Evolutionary conservation across 2,329 filamentous ascomycete genomes (phyloP).

Genomic region (Fusarium sp.): DNA sequence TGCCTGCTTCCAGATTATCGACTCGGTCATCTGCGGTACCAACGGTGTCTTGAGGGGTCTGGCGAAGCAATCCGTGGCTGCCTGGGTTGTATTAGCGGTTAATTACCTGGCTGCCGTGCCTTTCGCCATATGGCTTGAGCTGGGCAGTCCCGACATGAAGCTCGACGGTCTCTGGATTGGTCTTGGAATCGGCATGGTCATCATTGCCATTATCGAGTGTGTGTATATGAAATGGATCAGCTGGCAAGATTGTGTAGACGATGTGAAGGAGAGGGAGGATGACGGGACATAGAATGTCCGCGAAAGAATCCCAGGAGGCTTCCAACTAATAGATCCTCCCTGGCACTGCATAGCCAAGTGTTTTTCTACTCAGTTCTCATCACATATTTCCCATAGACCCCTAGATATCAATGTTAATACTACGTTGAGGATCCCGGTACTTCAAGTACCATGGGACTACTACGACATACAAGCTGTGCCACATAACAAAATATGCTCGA

Average conservation of each 20-base stretch:
- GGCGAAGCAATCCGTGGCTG: conserved; percentile 42
- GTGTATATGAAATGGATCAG: conserved; percentile 46
- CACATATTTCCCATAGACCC: too few relatives aligned
- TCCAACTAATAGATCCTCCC: background rate
- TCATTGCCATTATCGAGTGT: conserved; percentile 46
- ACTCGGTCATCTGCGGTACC: conserved; percentile 41
- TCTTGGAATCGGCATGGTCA: conserved; percentile 44
- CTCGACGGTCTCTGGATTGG: conserved; percentile 50
- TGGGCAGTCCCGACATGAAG: conserved; percentile 35
- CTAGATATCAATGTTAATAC: too few relatives aligned
- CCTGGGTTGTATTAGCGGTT: conserved; percentile 39
- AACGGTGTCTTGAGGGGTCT: conserved; percentile 41
- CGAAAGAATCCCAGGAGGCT: background rate
- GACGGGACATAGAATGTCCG: conserved; percentile 27
- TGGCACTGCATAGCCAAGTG: background rate
- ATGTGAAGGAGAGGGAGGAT: conserved; percentile 42
- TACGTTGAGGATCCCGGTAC: too few relatives aligned
- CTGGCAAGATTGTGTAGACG: conserved; percentile 47
- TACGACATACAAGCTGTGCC: too few relatives aligned
- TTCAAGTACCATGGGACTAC: too few relatives aligned
- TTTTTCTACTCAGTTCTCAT: background rate
- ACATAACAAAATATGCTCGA: too few relatives aligned
- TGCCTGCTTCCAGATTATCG: conserved; percentile 40
- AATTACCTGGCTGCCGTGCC: conserved; percentile 44
- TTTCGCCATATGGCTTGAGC: conserved; percentile 41